These are phyloP conservation scores for Anacardium occidentale DNA, from an alignment of 345 rosid genomes.

Conservation along the genomic window DNA sequence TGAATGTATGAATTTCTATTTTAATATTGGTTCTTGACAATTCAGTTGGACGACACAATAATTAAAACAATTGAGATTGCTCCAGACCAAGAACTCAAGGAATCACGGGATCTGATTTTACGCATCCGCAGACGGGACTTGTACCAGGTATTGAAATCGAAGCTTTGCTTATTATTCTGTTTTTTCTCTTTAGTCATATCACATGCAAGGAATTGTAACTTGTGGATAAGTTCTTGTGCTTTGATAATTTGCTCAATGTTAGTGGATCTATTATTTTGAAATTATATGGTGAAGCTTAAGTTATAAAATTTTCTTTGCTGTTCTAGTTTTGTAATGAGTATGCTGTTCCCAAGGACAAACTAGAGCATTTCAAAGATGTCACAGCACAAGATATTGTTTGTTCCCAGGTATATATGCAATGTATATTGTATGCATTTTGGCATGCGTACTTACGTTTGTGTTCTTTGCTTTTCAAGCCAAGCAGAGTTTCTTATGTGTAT, in stretches of 20 bases:
- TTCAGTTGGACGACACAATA: constrained; percentile 88
- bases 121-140: constrained; percentile 85
- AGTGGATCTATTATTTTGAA: not conserved
- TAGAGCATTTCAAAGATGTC: constrained; percentile 76
- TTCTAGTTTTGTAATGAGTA: constrained; percentile 94
- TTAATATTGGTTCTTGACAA: constrained; percentile 15
- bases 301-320: constrained; percentile 5
- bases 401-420: constrained; percentile 59
- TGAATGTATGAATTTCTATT: constrained; percentile 8
- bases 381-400: constrained; percentile 88
- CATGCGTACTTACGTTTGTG: not conserved
- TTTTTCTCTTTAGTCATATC: not conserved
- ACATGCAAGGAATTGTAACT: not conserved
- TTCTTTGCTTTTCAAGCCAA: not conserved
- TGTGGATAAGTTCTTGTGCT: not conserved
- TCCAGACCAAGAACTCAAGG: constrained; percentile 64
- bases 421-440: not conserved
- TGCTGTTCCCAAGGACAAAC: constrained; percentile 81
- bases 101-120: constrained; percentile 71
- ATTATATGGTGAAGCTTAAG: not conserved
- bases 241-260: not conserved
- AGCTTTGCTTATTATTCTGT: constrained; percentile 6
- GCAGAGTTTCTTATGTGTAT: not conserved
- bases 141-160: constrained; percentile 58
- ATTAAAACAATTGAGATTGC: constrained; percentile 81